Evolutionary conservation across 2,329 filamentous ascomycete species (phyloP).

Genomic region (Grosmannia huntii): DNA sequence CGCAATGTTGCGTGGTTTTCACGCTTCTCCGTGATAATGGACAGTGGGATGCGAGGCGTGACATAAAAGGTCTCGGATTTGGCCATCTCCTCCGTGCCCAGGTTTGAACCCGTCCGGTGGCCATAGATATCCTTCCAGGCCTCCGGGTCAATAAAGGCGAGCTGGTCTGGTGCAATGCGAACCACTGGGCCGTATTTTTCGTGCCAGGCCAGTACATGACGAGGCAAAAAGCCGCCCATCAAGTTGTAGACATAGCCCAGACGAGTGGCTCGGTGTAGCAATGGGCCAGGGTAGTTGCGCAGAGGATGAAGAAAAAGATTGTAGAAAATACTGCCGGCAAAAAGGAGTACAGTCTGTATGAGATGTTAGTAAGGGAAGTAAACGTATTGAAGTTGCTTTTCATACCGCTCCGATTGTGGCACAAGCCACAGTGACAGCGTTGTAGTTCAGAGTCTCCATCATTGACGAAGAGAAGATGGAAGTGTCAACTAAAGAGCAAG

Average conservation of each 20-base stretch:
- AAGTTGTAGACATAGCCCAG: background rate
- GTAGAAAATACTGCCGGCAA: slow-evolving; percentile 12
- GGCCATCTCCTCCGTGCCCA: slow-evolving; percentile 8
- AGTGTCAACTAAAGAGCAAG: background rate
- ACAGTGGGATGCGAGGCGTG: background rate
- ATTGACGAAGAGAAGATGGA: background rate
- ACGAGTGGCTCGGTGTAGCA: slow-evolving; percentile 14
- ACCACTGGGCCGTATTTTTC: slow-evolving; percentile 26
- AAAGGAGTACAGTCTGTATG: background rate
- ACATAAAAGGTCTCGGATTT: slow-evolving; percentile 10
- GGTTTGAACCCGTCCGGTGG: slow-evolving; percentile 4
- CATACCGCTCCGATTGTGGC: background rate
- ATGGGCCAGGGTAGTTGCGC: slow-evolving; percentile 19
- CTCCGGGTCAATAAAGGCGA: slow-evolving; percentile 23
- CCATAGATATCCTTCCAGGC: slow-evolving; percentile 27
- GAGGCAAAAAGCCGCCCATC: slow-evolving; percentile 8
- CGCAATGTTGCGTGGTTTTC: slow-evolving; percentile 22
- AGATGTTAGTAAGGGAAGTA: background rate
- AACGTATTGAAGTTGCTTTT: background rate
- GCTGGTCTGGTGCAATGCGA: slow-evolving; percentile 27
- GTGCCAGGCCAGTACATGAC: slow-evolving; percentile 10
- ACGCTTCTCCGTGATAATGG: slow-evolving; percentile 15
- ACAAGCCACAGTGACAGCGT: background rate
- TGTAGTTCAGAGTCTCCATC: background rate
- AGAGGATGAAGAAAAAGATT: slow-evolving; percentile 24